Base-by-base conservation (phyloP, 2,329 filamentous ascomycete species). In the Incumbomyces lentus region DNA sequence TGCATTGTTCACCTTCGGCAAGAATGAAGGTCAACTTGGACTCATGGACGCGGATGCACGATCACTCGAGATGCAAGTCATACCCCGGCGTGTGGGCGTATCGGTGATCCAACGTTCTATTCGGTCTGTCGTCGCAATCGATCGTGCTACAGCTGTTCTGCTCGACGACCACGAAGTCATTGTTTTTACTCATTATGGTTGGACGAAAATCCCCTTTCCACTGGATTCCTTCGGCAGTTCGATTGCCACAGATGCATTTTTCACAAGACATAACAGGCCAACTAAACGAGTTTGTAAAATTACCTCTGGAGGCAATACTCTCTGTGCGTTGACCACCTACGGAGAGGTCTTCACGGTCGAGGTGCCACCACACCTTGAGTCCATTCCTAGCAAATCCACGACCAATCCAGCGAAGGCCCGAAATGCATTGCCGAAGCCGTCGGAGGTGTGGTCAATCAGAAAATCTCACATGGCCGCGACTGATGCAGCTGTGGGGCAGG, bases 141-240 rank as follows among this genome's bases (percentile, higher is more conserved):
- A 96, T 60, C 82, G 82, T 54, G 92, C 92, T 6, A 95, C 92
- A 0, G 82, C 83, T 1, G 84, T 88, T 52, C 68, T 98, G 22
- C 75, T 98, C 2, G 83, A 88, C 40, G 94, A 88, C 56, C 81
- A 85, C 55, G 87, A 88, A 16, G 87, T 96, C 8, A 93, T 85
- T 73, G 82, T 98, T 0, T 95, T 98, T 58, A 90, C 88, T 1
- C 93, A 93, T 55, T 96, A 94, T 59, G 90, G 90, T 3, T 96
- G 95, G 61, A 87, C 88, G n/a, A 86, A 87, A 53, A 74, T 96
- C 46, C 81, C 79, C 38, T 95, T 96, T 52, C 85, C 87, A 0
- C 70, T 86, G 30, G 84, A 89, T 53, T 76, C 78, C 5, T 82
- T 86, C 53, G 75, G 76, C 16, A 87, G 82, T 49, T 79, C 79